phyloP scores from a whole-genome alignment of 2,329 filamentous ascomycete genomes.

The Laburnicola sp. region DNA sequence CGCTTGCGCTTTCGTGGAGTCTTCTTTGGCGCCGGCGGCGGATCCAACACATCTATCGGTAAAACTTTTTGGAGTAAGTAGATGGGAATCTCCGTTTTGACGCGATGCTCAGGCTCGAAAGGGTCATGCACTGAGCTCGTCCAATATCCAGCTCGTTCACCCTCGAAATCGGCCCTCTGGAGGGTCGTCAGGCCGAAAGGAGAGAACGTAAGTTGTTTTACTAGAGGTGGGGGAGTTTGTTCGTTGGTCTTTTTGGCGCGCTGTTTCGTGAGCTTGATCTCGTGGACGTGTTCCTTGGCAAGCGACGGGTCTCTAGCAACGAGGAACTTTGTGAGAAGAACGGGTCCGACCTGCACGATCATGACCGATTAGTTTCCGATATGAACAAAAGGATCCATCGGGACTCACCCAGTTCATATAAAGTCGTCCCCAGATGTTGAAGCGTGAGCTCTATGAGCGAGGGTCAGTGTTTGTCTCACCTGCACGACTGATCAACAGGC shows the following conservation, averaged over 20 bases:
- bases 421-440: constrained; percentile 45
- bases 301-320: constrained; percentile 10
- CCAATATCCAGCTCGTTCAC: constrained; percentile 33
- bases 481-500: no score
- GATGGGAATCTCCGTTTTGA: constrained; percentile 44
- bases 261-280: constrained; percentile 37
- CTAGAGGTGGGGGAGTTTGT: constrained; percentile 11
- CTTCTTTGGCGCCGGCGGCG: constrained; percentile 16
- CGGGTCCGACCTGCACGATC: constrained; percentile 20
- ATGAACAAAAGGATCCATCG: no score
- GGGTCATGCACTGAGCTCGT: constrained; percentile 16
- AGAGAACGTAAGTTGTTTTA: constrained; percentile 44
- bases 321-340: constrained; percentile 39
- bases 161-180: constrained; percentile 33
- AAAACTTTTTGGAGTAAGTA: constrained; percentile 40
- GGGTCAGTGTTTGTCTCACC: no score
- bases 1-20: constrained; percentile 18
- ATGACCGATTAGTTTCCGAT: no score
- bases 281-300: constrained; percentile 24
- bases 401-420: constrained; percentile 44
- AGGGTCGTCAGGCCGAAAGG: constrained; percentile 37
- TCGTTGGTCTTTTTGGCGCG: constrained; percentile 24
- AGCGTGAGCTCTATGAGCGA: constrained; percentile 36
- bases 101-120: constrained; percentile 38
- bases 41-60: constrained; percentile 25